Evolutionary conservation across 1,139 yeast genomes (phyloP), one percentile per base, ranked within the genome.

Genomic region (Pneumocystis jirovecii): DNA sequence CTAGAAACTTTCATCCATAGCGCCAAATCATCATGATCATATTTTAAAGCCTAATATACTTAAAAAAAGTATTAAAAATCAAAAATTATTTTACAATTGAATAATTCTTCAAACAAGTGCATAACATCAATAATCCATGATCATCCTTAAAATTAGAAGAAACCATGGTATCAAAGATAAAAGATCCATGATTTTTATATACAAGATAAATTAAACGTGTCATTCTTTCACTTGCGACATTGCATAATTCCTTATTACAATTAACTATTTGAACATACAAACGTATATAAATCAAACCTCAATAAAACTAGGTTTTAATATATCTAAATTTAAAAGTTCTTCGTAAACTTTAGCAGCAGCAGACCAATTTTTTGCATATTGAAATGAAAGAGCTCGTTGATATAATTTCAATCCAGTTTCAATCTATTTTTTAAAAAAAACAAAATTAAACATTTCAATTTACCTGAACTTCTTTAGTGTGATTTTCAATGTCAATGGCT

Each of bases 331-430:
- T 73, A 91, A 87, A 37, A 95, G 75, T 35, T 80, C 81, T 60
- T 82, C 83, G 72, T 90, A 93, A 29, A 78, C 75, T 1, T 72
- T 71, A 63, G 80, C 81, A 0, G 97, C 86, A 1, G 76, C 79
- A 0, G 74, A 75, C 66, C 79, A 80, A 1, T 82, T 73, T 4
- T 78, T 76, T 0, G 76, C 73, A 69, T 83, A 83, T 69, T 93
- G 95, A 15, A 77, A 76, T 15, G 75, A 74, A 57, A 95, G 76
- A 0, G 96, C 96, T 39, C 77, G 75, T 70, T 89, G 90, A 73
- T 87, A 89, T 19, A 85, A 76, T 70, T 84, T 83, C 74, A 87
- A 86, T 2, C 96, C 96, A 72, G 87, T 88, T 74, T 95, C 98
- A 21, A 93, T 85, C 78, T 89, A 60, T 60, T 29, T 12, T 21